These are phyloP conservation scores for Xylariaceae sp. DNA, from an alignment of 2,329 filamentous ascomycete species.

Conservation along the genomic window DNA sequence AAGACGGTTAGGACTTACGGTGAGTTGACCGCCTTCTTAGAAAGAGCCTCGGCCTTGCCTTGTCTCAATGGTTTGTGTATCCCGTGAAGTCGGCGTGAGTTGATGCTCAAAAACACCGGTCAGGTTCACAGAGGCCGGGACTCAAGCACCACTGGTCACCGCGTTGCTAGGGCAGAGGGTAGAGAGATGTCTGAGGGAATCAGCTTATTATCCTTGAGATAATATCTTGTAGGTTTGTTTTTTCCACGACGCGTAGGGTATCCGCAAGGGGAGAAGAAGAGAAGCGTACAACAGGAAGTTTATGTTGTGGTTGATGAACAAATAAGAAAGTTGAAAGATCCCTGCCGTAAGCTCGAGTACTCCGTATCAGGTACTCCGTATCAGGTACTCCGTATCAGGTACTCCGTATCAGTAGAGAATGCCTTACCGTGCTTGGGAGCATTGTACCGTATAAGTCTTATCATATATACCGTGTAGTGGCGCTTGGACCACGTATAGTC, in stretches of 20 bases:
- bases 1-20: slow-evolving; percentile 7
- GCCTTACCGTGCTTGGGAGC: no score
- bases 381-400: no score
- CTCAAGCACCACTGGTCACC: background rate
- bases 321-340: background rate
- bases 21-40: slow-evolving; percentile 15
- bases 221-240: background rate
- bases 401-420: no score
- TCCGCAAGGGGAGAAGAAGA: background rate
- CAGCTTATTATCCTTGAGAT: background rate
- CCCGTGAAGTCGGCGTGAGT: background rate
- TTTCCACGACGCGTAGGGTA: background rate
- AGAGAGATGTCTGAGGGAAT: no score
- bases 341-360: background rate
- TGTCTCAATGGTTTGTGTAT: background rate
- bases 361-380: no score
- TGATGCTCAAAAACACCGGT: background rate
- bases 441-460: no score
- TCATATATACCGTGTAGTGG: no score
- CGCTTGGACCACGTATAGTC: no score
- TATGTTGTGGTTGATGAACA: background rate
- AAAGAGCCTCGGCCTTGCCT: background rate
- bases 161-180: background rate
- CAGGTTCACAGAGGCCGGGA: background rate
- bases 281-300: background rate